Evolutionary conservation across 2,329 filamentous ascomycete genomes (phyloP).

Genomic region (Pyricularia grisea): DNA sequence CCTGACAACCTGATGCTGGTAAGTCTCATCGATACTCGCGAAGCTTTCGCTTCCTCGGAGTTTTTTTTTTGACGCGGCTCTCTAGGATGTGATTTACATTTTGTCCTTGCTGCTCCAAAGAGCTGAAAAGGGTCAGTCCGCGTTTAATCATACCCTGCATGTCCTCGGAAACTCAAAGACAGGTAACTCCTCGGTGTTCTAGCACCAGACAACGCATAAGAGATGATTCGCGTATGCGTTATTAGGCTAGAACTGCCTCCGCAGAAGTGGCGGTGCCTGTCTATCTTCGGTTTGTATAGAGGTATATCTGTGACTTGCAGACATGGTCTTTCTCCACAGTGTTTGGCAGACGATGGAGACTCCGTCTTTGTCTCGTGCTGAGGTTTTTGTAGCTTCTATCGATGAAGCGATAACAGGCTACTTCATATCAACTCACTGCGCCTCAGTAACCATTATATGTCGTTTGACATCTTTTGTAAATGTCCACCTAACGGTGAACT

Average conservation of each 20-base stretch:
- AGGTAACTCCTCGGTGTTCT: background rate
- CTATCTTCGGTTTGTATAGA: background rate
- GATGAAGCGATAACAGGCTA: background rate
- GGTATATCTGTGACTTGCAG: background rate
- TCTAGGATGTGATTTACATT: background rate
- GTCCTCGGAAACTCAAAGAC: too few relatives aligned
- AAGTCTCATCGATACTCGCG: background rate
- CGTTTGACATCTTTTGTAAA: background rate
- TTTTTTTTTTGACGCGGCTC: background rate
- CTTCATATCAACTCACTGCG: background rate
- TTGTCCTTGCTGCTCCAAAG: background rate
- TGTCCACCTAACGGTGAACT: background rate
- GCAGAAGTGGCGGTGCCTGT: background rate
- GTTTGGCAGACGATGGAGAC: background rate
- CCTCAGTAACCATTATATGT: background rate
- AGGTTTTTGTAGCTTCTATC: too few relatives aligned
- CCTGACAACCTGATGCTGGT: background rate
- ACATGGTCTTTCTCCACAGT: background rate
- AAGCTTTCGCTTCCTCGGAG: background rate
- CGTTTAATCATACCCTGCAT: background rate
- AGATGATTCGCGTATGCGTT: background rate
- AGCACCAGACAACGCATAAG: background rate
- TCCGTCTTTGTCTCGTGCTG: background rate
- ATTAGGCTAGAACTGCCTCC: background rate
- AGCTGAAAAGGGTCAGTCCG: background rate